Evolutionary conservation across 768 basidiomycete species (phyloP), one percentile per base, ranked within the genome.

Genomic region (Boletellus emodensis): DNA sequence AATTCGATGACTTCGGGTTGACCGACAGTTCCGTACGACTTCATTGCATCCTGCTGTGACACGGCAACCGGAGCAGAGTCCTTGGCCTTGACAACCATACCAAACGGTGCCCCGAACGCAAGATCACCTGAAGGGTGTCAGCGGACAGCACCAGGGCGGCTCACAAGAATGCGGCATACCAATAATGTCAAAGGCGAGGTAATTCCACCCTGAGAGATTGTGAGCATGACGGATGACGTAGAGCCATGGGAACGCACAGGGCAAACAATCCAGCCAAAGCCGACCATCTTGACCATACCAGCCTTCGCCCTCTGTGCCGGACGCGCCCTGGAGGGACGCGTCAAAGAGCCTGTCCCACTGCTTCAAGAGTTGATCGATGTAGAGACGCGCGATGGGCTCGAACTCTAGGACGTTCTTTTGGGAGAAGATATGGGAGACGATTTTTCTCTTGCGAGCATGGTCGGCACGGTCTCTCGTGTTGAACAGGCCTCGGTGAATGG

Each of bases 401-500:
- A 95, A 94, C 58, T 90, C 87, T 51, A 89, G 64, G 4, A 95
- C 90, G 48, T 69, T 88, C 72, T 93, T 93, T 63, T 87, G 85
- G 1, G 85, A 84, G 69, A 90, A 90, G 59, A 90, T 85, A 62
- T 89, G 82, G 1, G 89, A 85, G 40, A 95, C 80, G 53, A 96
- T 89, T 72, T 95, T 95, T 72, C 91, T 84, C 71, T 94, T 95
- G 38, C 92, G 82, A 6, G 88, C 77, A 64, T 95, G 92, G 50
- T 91, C 87, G 6, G 69, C 62, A 30, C 90, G 81, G 61, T 87
- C 80, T 40, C 90, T 82, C 15, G 86, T 87, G 66, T 85, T 89
- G 78, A 90, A 90, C 26, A 90, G 71, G 1, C 86, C 85, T 28
- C 84, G 78, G 30, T 71, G 72, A 50, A 88, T 87, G 26, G 84